Conservation (phyloP, 2,329 filamentous ascomycete genomes). For the Venturia effusa region DNA sequence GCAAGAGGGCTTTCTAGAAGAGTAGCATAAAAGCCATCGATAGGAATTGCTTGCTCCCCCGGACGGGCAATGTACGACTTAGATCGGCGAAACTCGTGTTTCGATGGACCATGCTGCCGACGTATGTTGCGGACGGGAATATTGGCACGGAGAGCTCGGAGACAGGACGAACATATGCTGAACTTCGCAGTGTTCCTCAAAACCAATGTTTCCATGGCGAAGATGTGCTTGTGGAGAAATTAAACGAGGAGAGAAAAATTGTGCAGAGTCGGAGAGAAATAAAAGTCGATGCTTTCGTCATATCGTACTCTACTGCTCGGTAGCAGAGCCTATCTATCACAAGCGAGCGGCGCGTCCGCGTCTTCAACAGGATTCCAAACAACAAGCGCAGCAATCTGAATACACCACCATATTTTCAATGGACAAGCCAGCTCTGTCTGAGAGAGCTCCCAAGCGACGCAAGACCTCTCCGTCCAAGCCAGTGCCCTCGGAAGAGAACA, state of each 20-base stretch:
- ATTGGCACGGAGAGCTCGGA: slow-evolving; percentile 9
- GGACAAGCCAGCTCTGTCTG: background rate
- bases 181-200: background rate
- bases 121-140: slow-evolving; percentile 15
- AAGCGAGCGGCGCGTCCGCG: slow-evolving; percentile 7
- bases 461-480: slow-evolving; percentile 21
- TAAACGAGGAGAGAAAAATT: background rate
- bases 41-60: slow-evolving; percentile 27
- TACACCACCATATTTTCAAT: background rate
- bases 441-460: slow-evolving; percentile 22
- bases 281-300: background rate
- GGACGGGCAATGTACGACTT: slow-evolving; percentile 25
- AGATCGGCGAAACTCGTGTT: slow-evolving; percentile 21
- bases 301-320: background rate
- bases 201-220: background rate
- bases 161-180: slow-evolving; percentile 18
- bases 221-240: background rate
- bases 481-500: slow-evolving; percentile 14
- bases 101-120: slow-evolving; percentile 22
- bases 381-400: background rate
- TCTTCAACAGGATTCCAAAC: background rate
- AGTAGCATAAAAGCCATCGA: slow-evolving; percentile 30
- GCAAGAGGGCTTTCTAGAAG: slow-evolving; percentile 17
- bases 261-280: background rate
- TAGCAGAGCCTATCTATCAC: background rate